Percentiles rank a stretch among this genome's conserved stretches.
Conservation (phyloP, 2,329 filamentous ascomycete species). For the Cordyceps militaris region DNA sequence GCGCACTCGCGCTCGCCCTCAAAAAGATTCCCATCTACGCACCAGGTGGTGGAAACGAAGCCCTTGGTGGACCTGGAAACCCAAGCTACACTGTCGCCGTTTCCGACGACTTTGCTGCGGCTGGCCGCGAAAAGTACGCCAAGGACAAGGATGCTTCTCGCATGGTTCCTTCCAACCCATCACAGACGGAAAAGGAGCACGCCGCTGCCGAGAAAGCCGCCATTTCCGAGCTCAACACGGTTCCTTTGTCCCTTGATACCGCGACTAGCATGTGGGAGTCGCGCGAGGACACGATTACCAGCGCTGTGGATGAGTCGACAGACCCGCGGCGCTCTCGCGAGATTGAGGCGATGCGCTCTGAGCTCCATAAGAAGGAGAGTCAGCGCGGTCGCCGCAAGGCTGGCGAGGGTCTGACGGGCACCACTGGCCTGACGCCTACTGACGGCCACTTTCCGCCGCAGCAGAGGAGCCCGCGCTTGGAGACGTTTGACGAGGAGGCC, state of each 20-base stretch:
- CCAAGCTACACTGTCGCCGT: slow-evolving; percentile 77
- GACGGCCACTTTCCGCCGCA: slow-evolving; percentile 21
- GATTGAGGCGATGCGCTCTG: slow-evolving; percentile 30
- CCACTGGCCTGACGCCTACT: slow-evolving; percentile 23
- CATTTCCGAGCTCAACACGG: slow-evolving; percentile 37
- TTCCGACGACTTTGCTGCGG: slow-evolving; percentile 57
- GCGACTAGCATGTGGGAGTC: slow-evolving; percentile 19
- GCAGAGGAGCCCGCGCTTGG: slow-evolving; percentile 26
- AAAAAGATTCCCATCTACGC: slow-evolving; percentile 80
- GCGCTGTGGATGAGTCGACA: slow-evolving; percentile 22
- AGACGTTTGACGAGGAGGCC: slow-evolving; percentile 38
- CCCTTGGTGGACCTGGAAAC: slow-evolving; percentile 61
- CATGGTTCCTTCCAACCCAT: slow-evolving; percentile 46
- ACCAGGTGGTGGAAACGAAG: slow-evolving; percentile 64
- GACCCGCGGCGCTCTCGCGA: slow-evolving; percentile 29
- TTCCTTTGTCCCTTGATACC: slow-evolving; percentile 22
- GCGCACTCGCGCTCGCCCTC: slow-evolving; percentile 76
- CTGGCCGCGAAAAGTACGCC: slow-evolving; percentile 48
- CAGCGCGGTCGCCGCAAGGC: slow-evolving; percentile 43
- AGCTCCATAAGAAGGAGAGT: slow-evolving; percentile 35
- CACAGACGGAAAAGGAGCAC: slow-evolving; percentile 21
- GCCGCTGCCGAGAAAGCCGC: slow-evolving; percentile 37
- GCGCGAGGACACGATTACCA: slow-evolving; percentile 22
- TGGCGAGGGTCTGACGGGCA: slow-evolving; percentile 36
- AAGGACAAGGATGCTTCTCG: slow-evolving; percentile 58